These are phyloP conservation scores for Rhizopus microsporus DNA, from an alignment of 371 early-diverging fungal species.

Conservation along the genomic window DNA sequence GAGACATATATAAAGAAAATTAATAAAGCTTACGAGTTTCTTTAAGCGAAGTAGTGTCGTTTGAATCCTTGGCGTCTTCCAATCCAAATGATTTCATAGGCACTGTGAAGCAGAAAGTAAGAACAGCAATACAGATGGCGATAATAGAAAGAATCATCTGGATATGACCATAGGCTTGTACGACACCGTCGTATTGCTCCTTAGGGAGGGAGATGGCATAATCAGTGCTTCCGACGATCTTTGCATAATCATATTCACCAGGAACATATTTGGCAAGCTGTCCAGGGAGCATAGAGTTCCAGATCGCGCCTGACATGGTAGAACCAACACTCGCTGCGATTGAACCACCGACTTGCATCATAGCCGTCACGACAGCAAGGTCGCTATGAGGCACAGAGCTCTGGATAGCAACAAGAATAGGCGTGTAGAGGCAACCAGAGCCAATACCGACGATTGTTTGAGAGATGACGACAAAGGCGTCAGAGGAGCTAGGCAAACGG, in stretches of 20 bases:
- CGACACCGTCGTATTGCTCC: slow-evolving; percentile 34
- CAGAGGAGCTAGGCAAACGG: slow-evolving; percentile 34
- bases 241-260: slow-evolving; percentile 33
- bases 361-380: slow-evolving; percentile 41
- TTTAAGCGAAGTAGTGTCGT: no score
- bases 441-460: slow-evolving; percentile 45
- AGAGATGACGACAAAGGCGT: slow-evolving; percentile 38
- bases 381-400: slow-evolving; percentile 40
- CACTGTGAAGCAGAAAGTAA: slow-evolving; percentile 32
- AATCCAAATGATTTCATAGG: slow-evolving; percentile 48
- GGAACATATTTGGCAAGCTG: slow-evolving; percentile 37
- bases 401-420: slow-evolving; percentile 38
- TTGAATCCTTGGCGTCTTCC: slow-evolving; percentile 4
- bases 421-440: slow-evolving; percentile 34
- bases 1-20: background rate
- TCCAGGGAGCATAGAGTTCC: slow-evolving; percentile 42
- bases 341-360: slow-evolving; percentile 40
- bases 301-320: slow-evolving; percentile 41
- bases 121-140: slow-evolving; percentile 27
- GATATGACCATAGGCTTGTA: slow-evolving; percentile 32
- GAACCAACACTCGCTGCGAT: slow-evolving; percentile 41
- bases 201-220: slow-evolving; percentile 29
- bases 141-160: slow-evolving; percentile 37
- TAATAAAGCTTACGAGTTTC: no score
- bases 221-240: slow-evolving; percentile 30